Base-by-base conservation (phyloP, 441 rosid genomes). In the Dalechampia spathulata region DNA sequence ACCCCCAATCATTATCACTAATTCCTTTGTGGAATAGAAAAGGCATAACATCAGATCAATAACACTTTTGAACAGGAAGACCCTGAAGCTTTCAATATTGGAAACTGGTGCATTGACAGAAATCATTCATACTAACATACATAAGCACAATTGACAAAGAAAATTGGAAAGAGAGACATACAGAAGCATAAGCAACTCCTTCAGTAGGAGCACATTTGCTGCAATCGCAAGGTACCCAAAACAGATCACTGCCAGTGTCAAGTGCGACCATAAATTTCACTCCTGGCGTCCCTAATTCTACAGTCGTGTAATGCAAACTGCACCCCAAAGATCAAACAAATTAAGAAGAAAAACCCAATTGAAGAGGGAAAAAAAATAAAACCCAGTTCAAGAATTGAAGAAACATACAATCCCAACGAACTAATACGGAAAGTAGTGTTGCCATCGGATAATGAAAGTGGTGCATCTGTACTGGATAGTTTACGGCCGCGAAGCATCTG, bases 181-280 rank as follows among this genome's bases (percentile, higher is more conserved):
- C 90, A 52, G 86, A 82, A 66, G 84, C 72, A 57, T 78, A 82
- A 65, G 70, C 41, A 21, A 86, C 52, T 48, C 79, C 81, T 59
- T 78, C 59, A 43, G 78, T 81, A 30, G 96, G 75, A 9, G 91
- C 93, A 58, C 93, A 88, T 77, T 70, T 71, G 69, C 70, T 79
- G 55, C 96, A 83, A 49, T 88, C 87, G 68, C 96, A 84, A 20
- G 96, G 96, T 32, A 91, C 93, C 95, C 98, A 88, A 53, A 84
- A 88, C 64, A 92, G 78, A 62, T 86, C 91, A 52, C 98, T 88
- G 19, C 96, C 90, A 0, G 95, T 80, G 61, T 84, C 98, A 19
- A 83, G 86, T 5, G 96, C 96, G 83, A 81, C 94, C 85, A 84
- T 74, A 62, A 92, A 88, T 75, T 84, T 86, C 78, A 78, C 58